A percentile compares a stretch with the other conserved stretches of the same genome.
phyloP scores from a whole-genome alignment of 2,329 filamentous ascomycete species.

The Lachnellula occidentalis region DNA sequence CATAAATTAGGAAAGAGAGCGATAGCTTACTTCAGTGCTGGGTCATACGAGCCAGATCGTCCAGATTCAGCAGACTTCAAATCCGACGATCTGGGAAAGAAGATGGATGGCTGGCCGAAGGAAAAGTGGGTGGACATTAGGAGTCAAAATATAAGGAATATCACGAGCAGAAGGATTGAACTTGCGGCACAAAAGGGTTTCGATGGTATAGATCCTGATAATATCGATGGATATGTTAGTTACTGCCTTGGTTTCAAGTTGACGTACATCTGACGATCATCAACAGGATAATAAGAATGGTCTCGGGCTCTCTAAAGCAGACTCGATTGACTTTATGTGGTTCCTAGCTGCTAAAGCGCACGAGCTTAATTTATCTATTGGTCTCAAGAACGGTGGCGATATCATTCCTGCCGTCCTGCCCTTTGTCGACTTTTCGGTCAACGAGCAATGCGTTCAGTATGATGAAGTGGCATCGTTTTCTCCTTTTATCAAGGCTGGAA shows the following conservation, averaged over 20 bases:
- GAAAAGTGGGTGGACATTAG: constrained; percentile 61
- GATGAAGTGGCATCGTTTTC: constrained; percentile 53
- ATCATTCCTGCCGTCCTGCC: constrained; percentile 47
- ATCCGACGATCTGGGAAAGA: constrained; percentile 48
- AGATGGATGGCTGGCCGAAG: constrained; percentile 56
- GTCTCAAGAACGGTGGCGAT: constrained; percentile 61
- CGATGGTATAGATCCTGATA: constrained; percentile 64
- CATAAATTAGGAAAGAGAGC: constrained; percentile 50
- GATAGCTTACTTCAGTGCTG: constrained; percentile 70
- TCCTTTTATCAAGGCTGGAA: constrained; percentile 52
- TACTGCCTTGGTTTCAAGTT: constrained; percentile 32
- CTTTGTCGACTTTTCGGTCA: constrained; percentile 59
- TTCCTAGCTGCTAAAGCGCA: constrained; percentile 54
- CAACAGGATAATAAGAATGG: constrained; percentile 32
- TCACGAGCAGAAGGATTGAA: constrained; percentile 57
- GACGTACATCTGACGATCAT: constrained; percentile 24
- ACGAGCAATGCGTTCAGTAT: constrained; percentile 62
- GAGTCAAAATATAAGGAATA: constrained; percentile 49
- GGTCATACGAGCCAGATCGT: constrained; percentile 59
- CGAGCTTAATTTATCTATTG: constrained; percentile 51
- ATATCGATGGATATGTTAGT: constrained; percentile 62
- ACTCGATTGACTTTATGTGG: constrained; percentile 53
- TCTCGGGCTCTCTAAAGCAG: constrained; percentile 48
- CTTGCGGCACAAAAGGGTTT: constrained; percentile 58
- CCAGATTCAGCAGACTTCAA: constrained; percentile 49